phyloP scores from a whole-genome alignment of 225 moss, liverwort and hornwort genomes.

The Bryoerythrophyllum caledonicum region DNA sequence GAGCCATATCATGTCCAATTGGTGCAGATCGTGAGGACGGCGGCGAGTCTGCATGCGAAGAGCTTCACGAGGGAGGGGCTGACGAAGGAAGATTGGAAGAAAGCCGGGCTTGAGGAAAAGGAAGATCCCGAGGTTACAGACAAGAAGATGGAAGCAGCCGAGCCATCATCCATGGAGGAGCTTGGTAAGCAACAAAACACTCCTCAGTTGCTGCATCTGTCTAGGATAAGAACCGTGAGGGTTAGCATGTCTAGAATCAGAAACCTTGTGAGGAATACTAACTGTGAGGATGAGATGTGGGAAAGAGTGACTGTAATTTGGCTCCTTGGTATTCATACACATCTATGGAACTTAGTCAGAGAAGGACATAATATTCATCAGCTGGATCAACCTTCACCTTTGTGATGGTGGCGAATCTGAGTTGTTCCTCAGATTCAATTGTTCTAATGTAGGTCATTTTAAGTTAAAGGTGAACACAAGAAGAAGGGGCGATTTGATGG shows the following conservation, averaged over 20 bases:
- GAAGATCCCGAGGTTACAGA: slow-evolving; percentile 55
- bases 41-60: slow-evolving; percentile 57
- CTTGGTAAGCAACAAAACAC: slow-evolving; percentile 46
- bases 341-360: background rate
- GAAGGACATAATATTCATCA: background rate
- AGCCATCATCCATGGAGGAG: slow-evolving; percentile 75
- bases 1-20: background rate
- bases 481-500: too few relatives aligned
- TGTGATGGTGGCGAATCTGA: too few relatives aligned
- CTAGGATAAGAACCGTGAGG: background rate
- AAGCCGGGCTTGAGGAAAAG: slow-evolving; percentile 64
- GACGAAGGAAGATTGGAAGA: slow-evolving; percentile 55
- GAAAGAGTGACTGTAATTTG: background rate
- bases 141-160: slow-evolving; percentile 50
- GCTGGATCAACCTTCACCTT: too few relatives aligned
- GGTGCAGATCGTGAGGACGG: slow-evolving; percentile 66
- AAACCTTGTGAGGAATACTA: too few relatives aligned
- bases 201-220: background rate
- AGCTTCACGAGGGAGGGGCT: slow-evolving; percentile 62
- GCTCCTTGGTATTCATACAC: too few relatives aligned
- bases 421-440: too few relatives aligned
- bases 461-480: too few relatives aligned
- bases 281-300: background rate
- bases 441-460: too few relatives aligned
- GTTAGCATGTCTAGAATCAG: background rate